A percentile compares a stretch with the other conserved stretches of the same genome.
These are phyloP conservation scores for Tetrapisispora pingtungensis DNA, from an alignment of 805 yeast genomes.

Conservation along the genomic window DNA sequence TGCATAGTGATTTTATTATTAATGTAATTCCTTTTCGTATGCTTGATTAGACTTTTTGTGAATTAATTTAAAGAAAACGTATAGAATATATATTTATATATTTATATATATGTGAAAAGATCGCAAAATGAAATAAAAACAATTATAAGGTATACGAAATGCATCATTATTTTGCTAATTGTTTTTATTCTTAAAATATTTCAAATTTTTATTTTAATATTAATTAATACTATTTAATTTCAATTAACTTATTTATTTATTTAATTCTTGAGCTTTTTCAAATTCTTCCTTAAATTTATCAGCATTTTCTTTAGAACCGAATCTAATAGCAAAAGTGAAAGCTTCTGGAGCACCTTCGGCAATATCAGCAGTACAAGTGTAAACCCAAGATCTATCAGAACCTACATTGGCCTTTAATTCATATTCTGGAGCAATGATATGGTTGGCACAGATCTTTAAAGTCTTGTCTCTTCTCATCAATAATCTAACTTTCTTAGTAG, in stretches of 20 bases:
- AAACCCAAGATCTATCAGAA: constrained; percentile 97
- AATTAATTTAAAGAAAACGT: too few relatives aligned
- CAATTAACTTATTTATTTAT: constrained; percentile 35
- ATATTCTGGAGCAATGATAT: constrained; percentile 74
- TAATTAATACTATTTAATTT: neutral
- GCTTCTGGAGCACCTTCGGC: constrained; percentile 96
- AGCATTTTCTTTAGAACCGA: constrained; percentile 86
- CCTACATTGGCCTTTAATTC: constrained; percentile 88
- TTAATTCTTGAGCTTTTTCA: constrained; percentile 66
- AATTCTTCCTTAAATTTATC: constrained; percentile 90
- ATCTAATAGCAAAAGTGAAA: constrained; percentile 91
- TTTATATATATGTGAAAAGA: too few relatives aligned
- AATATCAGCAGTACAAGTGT: constrained; percentile 85
- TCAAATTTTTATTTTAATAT: neutral
- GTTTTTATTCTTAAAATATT: neutral
- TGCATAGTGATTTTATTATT: too few relatives aligned
- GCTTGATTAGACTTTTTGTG: too few relatives aligned
- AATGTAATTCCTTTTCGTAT: too few relatives aligned
- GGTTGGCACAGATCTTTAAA: constrained; percentile 95
- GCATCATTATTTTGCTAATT: neutral
- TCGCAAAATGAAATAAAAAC: too few relatives aligned
- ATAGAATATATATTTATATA: too few relatives aligned
- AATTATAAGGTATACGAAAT: too few relatives aligned
- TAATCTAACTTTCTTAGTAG: constrained; percentile 71
- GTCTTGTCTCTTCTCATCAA: constrained; percentile 99